phyloP scores from a whole-genome alignment of 495 filamentous ascomycete genomes.

The Apodospora peruviana region DNA sequence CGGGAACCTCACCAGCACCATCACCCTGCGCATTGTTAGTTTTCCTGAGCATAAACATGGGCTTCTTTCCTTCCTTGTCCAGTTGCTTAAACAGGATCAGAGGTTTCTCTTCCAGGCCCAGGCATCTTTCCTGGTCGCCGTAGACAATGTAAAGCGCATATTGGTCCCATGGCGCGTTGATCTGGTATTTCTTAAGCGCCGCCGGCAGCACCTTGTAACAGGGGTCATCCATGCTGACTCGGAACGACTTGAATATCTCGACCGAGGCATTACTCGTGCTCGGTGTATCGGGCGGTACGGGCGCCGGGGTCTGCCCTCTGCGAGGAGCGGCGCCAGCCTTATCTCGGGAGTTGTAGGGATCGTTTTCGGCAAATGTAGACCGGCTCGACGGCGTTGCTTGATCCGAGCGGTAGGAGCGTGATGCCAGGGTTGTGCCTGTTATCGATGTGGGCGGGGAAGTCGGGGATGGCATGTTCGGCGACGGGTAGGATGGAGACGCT shows the following conservation, averaged over 20 bases:
- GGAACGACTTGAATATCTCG: slow-evolving; percentile 97
- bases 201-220: slow-evolving; percentile 96
- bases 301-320: slow-evolving; percentile 45
- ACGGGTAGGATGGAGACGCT: slow-evolving; percentile 55
- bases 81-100: slow-evolving; percentile 95
- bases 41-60: slow-evolving; percentile 97
- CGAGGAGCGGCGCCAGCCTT: slow-evolving; percentile 38
- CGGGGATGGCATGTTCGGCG: slow-evolving; percentile 73
- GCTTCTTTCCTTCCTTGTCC: slow-evolving; percentile 92
- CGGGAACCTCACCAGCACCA: slow-evolving; percentile 29
- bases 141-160: slow-evolving; percentile 98
- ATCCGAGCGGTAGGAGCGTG: slow-evolving; percentile 47
- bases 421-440: slow-evolving; percentile 46
- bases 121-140: slow-evolving; percentile 91
- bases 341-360: slow-evolving; percentile 40
- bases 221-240: slow-evolving; percentile 94
- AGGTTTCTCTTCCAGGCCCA: slow-evolving; percentile 86
- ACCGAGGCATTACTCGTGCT: slow-evolving; percentile 50
- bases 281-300: slow-evolving; percentile 36
- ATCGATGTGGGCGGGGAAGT: slow-evolving; percentile 61
- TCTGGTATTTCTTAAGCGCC: slow-evolving; percentile 95
- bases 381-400: slow-evolving; percentile 41
- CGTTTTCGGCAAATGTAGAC: slow-evolving; percentile 43
- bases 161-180: slow-evolving; percentile 92
- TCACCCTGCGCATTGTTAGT: slow-evolving; percentile 43